Evolutionary conservation across 2,329 filamentous ascomycete genomes (phyloP).

Genomic region (Phoma herbarum): DNA sequence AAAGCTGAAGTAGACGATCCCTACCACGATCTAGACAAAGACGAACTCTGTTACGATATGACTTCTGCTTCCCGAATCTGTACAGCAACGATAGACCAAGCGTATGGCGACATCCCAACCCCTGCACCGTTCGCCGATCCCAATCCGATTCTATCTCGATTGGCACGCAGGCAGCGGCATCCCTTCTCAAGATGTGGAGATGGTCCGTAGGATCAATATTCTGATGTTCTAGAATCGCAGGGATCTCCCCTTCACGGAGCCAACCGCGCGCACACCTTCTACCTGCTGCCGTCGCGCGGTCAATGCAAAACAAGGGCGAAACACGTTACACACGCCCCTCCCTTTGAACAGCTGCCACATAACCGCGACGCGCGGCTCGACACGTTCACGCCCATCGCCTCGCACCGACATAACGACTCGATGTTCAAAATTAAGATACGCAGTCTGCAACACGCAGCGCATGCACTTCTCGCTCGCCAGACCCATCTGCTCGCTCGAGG

Average conservation of each 20-base stretch:
- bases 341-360: conserved; percentile 4
- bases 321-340: conserved; percentile 4
- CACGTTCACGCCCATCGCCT: neutral
- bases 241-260: no score
- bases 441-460: neutral
- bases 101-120: neutral
- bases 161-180: neutral
- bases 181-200: neutral
- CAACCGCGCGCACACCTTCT: no score
- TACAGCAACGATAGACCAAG: neutral
- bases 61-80: neutral
- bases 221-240: neutral
- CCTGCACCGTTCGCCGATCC: neutral
- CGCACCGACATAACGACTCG: neutral
- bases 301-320: conserved; percentile 10
- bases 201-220: neutral
- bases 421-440: neutral
- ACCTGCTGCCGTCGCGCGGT: no score
- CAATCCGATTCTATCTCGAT: neutral
- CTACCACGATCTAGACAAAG: neutral
- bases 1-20: conserved; percentile 29
- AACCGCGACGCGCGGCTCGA: conserved; percentile 6
- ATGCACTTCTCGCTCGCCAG: no score
- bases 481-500: neutral
- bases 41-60: neutral